Base-by-base conservation (phyloP, 2,329 filamentous ascomycete genomes). In the Fusarium sp. region DNA sequence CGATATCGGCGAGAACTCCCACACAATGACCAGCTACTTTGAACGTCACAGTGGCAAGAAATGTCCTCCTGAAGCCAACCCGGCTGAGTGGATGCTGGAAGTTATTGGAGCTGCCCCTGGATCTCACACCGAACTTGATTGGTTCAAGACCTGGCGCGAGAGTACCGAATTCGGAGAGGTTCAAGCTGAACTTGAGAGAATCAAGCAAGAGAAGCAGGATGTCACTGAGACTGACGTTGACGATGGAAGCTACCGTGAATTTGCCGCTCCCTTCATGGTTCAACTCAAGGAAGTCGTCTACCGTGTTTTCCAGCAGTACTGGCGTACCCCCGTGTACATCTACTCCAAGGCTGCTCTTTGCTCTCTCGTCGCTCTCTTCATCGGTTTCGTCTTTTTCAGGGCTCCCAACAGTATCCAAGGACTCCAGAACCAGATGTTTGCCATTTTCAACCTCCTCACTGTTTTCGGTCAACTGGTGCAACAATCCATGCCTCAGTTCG, bases 241-340 rank as follows among this genome's bases (percentile, higher is more conserved):
- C 44, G 74, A 80, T 14, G 80, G 78, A 55, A 79, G 78, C 68
- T 93, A 90, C 80, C 87, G 88, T 65, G 93, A 97, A 78, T 97
- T 97, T 65, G 94, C 94, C 5, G 92, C 93, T 7, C 88, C 92
- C 0, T 93, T 97, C 76, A 75, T 71, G 40, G 75, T 83, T 9
- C 94, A 97, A 79, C 82, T 95, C 42, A 82, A 80, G 58, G 85
- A 90, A 75, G 92, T 93, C 58, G 86, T 88, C 18, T 78, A 86
- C 69, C 93, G 94, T 74, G 91, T 96, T 26, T 96, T 96, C 84
- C 88, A 95, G 76, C 94, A 97, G 78, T 97, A 96, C 86, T 97
- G 94, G 94, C 92, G 94, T 63, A 95, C 91, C 1, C 94, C 94
- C 0, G 87, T 90, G 7, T 97, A 97, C 83, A 95, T 97, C 79